These are phyloP conservation scores for Carex pumila DNA, from an alignment of 176 grass and related monocot genomes.

Conservation along the genomic window DNA sequence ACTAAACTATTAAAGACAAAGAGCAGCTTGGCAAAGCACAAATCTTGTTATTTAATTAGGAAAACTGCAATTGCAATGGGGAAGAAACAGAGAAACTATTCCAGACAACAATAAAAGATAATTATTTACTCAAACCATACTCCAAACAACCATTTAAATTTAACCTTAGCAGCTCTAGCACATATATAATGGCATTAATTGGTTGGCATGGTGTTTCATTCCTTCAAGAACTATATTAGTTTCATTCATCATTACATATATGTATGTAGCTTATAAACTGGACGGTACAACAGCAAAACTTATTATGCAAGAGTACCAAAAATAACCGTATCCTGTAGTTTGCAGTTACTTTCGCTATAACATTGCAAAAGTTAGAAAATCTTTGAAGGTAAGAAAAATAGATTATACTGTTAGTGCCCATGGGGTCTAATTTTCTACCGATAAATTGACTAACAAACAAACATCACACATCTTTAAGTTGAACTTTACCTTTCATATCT, in stretches of 20 bases:
- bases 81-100: not conserved
- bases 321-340: not conserved
- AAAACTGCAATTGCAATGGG: not conserved
- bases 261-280: not conserved
- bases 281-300: not conserved
- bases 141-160: not conserved
- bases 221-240: not conserved
- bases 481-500: constrained; percentile 10
- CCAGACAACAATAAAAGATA: not conserved
- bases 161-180: too few species aligned
- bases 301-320: not conserved
- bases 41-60: constrained; percentile 7
- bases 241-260: not conserved
- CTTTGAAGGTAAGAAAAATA: constrained; percentile 21
- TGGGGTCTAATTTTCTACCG: not conserved
- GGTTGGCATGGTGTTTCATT: too few species aligned
- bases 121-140: not conserved
- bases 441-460: constrained; percentile 17
- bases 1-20: not conserved
- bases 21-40: not conserved
- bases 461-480: constrained; percentile 1
- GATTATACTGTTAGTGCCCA: not conserved
- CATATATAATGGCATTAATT: too few species aligned
- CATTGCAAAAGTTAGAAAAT: constrained; percentile 3
- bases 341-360: not conserved